These are phyloP conservation scores for Inosperma sp. DNA, from an alignment of 768 basidiomycete genomes.

Conservation along the genomic window DNA sequence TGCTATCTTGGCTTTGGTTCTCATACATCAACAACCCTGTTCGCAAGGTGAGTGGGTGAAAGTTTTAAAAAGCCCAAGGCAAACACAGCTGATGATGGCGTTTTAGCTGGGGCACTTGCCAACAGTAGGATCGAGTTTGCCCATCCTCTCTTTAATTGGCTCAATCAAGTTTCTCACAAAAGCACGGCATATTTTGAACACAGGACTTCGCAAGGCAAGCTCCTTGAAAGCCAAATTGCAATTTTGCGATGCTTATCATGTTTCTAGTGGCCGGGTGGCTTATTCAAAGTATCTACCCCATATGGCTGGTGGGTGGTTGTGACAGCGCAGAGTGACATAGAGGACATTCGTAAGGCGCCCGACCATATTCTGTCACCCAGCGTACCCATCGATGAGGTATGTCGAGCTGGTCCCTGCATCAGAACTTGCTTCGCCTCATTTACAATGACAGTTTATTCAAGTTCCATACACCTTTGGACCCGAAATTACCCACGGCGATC, in stretches of 20 bases:
- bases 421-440: background rate
- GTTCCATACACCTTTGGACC: slow-evolving; percentile 31
- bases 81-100: background rate
- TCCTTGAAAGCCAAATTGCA: no score
- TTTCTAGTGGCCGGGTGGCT: background rate
- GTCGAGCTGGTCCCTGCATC: no score
- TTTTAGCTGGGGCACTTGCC: background rate
- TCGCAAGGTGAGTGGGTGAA: background rate
- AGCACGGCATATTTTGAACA: background rate
- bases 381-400: slow-evolving; percentile 32
- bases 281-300: slow-evolving; percentile 5
- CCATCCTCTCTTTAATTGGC: background rate
- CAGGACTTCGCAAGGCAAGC: background rate
- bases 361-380: slow-evolving; percentile 37
- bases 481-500: slow-evolving; percentile 26
- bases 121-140: background rate
- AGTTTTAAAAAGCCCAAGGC: background rate
- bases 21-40: background rate
- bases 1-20: no score
- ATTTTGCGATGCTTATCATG: background rate
- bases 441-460: slow-evolving; percentile 25
- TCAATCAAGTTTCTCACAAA: background rate
- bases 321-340: slow-evolving; percentile 27
- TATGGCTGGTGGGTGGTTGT: slow-evolving; percentile 39
- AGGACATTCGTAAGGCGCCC: slow-evolving; percentile 37